Conservation (phyloP, 108 stramenopile species). For the Fragilaria crotonensis region DNA sequence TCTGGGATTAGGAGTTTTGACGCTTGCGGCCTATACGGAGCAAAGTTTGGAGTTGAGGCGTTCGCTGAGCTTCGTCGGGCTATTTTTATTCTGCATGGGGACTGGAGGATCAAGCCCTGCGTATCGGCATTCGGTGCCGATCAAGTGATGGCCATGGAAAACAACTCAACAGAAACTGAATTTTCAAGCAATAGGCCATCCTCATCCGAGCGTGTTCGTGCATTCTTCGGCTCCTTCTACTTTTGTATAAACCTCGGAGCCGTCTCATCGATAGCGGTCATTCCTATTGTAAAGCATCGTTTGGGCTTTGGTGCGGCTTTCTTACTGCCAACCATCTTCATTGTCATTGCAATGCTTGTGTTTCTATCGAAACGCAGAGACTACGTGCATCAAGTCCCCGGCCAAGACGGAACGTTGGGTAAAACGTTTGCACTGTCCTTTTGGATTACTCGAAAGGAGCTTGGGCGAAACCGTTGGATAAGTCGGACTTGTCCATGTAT, state of each 20-base stretch:
- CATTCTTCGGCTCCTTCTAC: conserved; percentile 57
- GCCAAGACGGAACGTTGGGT: conserved; percentile 1
- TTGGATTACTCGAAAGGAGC: conserved; percentile 3
- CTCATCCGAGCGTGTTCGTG: conserved; percentile 22
- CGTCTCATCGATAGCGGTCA: conserved; percentile 29
- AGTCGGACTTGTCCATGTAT: neutral
- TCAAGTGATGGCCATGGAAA: conserved; percentile 26
- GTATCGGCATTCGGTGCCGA: conserved; percentile 65
- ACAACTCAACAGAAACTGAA: conserved; percentile 1
- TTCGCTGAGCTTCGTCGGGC: conserved; percentile 27
- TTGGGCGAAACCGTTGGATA: neutral
- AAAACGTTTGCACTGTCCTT: conserved; percentile 5
- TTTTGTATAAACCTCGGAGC: conserved; percentile 65
- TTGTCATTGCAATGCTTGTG: conserved; percentile 32
- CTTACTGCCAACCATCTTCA: conserved; percentile 36
- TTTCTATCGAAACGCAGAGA: conserved; percentile 26
- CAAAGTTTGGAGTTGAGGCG: conserved; percentile 6
- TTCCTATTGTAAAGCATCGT: conserved; percentile 30
- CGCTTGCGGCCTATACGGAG: conserved; percentile 19
- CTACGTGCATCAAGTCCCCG: conserved; percentile 16
- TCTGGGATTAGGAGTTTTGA: conserved; percentile 32
- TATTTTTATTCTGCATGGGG: conserved; percentile 46
- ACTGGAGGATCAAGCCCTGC: conserved; percentile 79
- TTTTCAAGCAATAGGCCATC: neutral
- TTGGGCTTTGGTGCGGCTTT: conserved; percentile 55